phyloP scores from a whole-genome alignment of 108 stramenopile species.

The Nitzschia sp. region DNA sequence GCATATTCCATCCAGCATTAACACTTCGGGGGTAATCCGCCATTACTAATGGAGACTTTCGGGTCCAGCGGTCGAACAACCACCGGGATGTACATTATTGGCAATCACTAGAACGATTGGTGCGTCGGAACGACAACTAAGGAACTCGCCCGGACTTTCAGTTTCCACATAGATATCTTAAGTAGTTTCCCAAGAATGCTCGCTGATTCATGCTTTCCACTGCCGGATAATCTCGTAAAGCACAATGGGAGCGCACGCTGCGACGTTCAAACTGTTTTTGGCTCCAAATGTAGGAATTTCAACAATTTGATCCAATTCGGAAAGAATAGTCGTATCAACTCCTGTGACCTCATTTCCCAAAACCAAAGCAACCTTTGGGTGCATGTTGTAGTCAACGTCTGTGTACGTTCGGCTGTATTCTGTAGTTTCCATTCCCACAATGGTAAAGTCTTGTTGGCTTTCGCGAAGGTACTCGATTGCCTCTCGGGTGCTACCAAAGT shows the following conservation, averaged over 20 bases:
- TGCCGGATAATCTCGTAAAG: constrained; percentile 83
- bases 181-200: too few species aligned
- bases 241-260: constrained; percentile 86
- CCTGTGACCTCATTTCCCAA: constrained; percentile 89
- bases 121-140: too few species aligned
- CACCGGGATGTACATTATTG: too few species aligned
- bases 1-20: too few species aligned
- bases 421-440: constrained; percentile 86
- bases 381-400: constrained; percentile 12
- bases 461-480: constrained; percentile 55
- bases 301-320: constrained; percentile 55
- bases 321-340: constrained; percentile 24
- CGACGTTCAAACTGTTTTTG: constrained; percentile 89
- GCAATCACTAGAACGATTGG: too few species aligned
- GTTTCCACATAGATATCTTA: too few species aligned
- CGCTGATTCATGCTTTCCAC: too few species aligned
- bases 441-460: constrained; percentile 23
- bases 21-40: too few species aligned
- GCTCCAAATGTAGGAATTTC: constrained; percentile 87
- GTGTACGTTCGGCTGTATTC: constrained; percentile 65
- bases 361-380: constrained; percentile 38
- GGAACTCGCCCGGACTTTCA: too few species aligned
- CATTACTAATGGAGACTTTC: too few species aligned
- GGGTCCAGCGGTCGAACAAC: too few species aligned
- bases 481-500: constrained; percentile 70